Evolutionary conservation across 1,284 basidiomycete species (phyloP), one percentile per base, ranked within the genome.

Genomic region (Pyrrhoderma lamaoense): DNA sequence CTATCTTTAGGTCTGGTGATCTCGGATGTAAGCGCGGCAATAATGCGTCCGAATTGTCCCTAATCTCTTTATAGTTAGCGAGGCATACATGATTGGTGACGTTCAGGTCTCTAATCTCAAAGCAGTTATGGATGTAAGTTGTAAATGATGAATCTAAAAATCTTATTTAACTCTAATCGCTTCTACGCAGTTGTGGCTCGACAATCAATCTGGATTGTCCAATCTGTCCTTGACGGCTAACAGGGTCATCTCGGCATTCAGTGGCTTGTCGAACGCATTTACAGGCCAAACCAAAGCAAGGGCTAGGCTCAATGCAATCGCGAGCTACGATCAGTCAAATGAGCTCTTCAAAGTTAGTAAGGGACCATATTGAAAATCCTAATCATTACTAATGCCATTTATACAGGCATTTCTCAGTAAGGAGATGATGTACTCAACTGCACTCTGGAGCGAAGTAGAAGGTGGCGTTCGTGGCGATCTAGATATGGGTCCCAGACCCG

Each of bases 381-480:
- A 66, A 66, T 57, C 64, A 69, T 36, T 64, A 59, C 18, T 65
- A 65, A 18, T 22, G 5, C 8, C n/a, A 14, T 45, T 43, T 44
- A 39, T 44, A 27, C 54, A 86, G 76, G 82, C 87, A 8, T 93
- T 94, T 71, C 70, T 94, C 19, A 86, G 83, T 58, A 71, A 75
- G 48, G 91, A 94, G 66, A 94, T 95, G 92, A 93, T 91, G 77
- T 94, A 94, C 67, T 92, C 88, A 0, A 93, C 88, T 62, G 90
- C 80, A 1, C 75, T 93, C 45, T 93, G 87, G 81, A 71, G 70
- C 46, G 79, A 85, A 38, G 73, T 75, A 7, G 88, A 92, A 64
- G 79, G 81, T 55, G 84, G 82, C 42, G 74, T 85, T 51, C 74
- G 77, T 44, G 85, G 85, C 1, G 85, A 88, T 61, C 65, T 83